Percentiles rank a stretch among this genome's conserved stretches.
Conservation (phyloP, 2,329 filamentous ascomycete genomes). For the Chrysosporium keratinophilum region DNA sequence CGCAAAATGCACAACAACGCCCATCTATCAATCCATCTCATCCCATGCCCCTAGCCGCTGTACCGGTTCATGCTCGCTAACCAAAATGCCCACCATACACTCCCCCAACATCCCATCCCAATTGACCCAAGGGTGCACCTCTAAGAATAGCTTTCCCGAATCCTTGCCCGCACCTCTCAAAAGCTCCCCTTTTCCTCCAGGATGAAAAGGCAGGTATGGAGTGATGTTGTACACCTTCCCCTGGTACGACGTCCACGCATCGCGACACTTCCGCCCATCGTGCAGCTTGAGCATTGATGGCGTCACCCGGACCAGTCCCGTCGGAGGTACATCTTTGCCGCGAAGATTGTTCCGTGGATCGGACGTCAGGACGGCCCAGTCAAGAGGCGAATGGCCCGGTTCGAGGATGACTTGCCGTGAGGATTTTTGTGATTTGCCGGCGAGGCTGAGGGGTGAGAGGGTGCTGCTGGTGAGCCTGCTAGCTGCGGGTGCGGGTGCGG, state of each 20-base stretch:
- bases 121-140: slow-evolving; percentile 58
- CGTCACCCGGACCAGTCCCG: slow-evolving; percentile 61
- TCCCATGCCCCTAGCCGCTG: slow-evolving; percentile 35
- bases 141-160: slow-evolving; percentile 51
- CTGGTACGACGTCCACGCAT: slow-evolving; percentile 83
- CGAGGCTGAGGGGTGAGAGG: slow-evolving; percentile 34
- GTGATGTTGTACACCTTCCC: slow-evolving; percentile 91
- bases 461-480: slow-evolving; percentile 34
- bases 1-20: too few species aligned
- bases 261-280: slow-evolving; percentile 71
- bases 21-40: slow-evolving; percentile 47
- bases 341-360: slow-evolving; percentile 56
- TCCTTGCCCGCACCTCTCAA: slow-evolving; percentile 56
- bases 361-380: slow-evolving; percentile 75
- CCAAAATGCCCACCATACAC: slow-evolving; percentile 52
- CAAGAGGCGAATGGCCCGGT: slow-evolving; percentile 88
- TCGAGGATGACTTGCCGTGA: slow-evolving; percentile 58
- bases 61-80: slow-evolving; percentile 42
- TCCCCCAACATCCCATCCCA: slow-evolving; percentile 56
- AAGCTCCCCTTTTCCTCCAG: slow-evolving; percentile 59
- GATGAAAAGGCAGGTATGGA: slow-evolving; percentile 82
- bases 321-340: slow-evolving; percentile 41
- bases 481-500: too few species aligned
- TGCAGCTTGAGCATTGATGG: slow-evolving; percentile 67
- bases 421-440: slow-evolving; percentile 39